Conservation (phyloP, 164 flowering plant species). For the Piper longum region DNA sequence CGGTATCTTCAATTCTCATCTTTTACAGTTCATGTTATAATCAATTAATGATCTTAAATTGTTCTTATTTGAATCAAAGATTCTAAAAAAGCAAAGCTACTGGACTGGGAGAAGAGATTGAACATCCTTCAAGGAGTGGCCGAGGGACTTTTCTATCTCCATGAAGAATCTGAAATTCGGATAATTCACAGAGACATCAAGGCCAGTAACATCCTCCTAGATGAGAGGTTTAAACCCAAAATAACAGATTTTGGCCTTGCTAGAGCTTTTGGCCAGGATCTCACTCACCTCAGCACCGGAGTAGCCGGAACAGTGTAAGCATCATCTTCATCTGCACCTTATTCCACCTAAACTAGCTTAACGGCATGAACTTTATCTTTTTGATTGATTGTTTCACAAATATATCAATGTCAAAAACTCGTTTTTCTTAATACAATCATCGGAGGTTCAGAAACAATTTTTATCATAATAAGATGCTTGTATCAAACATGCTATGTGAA, state of each 20-base stretch:
- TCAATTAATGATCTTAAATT: neutral
- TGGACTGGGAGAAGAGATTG: slow-evolving; percentile 10
- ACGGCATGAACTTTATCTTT: no score
- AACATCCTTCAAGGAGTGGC: slow-evolving; percentile 11
- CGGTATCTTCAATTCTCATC: slow-evolving; percentile 18
- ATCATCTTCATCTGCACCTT: no score
- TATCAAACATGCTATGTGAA: neutral
- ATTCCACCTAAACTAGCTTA: no score
- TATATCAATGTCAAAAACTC: no score
- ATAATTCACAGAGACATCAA: slow-evolving; percentile 11
- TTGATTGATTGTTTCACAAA: no score
- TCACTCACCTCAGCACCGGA: slow-evolving; percentile 14
- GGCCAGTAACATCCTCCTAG: slow-evolving; percentile 13
- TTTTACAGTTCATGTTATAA: neutral
- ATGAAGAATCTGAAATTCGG: slow-evolving; percentile 7
- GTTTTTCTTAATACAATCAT: no score
- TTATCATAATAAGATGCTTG: no score
- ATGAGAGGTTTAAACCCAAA: slow-evolving; percentile 13
- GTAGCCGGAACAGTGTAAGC: slow-evolving; percentile 16
- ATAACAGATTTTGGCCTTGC: slow-evolving; percentile 16
- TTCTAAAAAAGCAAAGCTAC: neutral
- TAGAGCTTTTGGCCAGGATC: slow-evolving; percentile 10
- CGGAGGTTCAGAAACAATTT: no score
- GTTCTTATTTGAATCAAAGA: neutral
- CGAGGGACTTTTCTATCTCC: slow-evolving; percentile 13